phyloP scores from a whole-genome alignment of 164 flowering plant genomes.

The Annona cherimola region DNA sequence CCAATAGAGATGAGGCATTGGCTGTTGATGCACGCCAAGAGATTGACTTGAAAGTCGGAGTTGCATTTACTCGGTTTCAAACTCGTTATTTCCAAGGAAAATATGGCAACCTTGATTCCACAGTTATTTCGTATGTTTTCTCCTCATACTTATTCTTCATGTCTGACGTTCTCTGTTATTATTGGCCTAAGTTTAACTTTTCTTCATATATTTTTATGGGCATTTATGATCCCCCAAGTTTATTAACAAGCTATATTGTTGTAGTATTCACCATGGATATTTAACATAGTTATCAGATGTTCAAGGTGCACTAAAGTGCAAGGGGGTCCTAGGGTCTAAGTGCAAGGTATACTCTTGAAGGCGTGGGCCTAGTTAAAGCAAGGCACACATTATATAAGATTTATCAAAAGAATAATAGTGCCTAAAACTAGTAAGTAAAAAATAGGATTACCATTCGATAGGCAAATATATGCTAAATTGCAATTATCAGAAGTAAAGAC shows the following conservation, averaged over 20 bases:
- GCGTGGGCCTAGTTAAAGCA: no score
- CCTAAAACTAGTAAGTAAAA: no score
- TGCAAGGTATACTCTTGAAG: no score
- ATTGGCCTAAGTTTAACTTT: background rate
- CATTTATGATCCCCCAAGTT: background rate
- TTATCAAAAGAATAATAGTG: no score
- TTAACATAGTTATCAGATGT: background rate
- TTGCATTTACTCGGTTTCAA: conserved; percentile 94
- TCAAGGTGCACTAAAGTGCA: no score
- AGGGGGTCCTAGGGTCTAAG: no score
- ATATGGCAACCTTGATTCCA: conserved; percentile 92
- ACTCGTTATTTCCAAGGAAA: conserved; percentile 90
- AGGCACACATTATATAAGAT: no score
- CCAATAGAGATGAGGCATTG: conserved; percentile 81
- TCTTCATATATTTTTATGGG: background rate
- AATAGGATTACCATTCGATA: no score
- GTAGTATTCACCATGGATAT: background rate
- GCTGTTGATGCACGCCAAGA: conserved; percentile 99
- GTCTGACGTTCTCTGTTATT: background rate
- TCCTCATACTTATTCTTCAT: background rate
- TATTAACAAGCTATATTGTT: background rate
- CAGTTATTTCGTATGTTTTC: conserved; percentile 82
- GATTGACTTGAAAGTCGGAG: conserved; percentile 99
- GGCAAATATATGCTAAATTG: no score
- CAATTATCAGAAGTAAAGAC: no score